Base-by-base conservation (phyloP, 1,139 yeast genomes). In the Sugiyamaella paludigena region DNA sequence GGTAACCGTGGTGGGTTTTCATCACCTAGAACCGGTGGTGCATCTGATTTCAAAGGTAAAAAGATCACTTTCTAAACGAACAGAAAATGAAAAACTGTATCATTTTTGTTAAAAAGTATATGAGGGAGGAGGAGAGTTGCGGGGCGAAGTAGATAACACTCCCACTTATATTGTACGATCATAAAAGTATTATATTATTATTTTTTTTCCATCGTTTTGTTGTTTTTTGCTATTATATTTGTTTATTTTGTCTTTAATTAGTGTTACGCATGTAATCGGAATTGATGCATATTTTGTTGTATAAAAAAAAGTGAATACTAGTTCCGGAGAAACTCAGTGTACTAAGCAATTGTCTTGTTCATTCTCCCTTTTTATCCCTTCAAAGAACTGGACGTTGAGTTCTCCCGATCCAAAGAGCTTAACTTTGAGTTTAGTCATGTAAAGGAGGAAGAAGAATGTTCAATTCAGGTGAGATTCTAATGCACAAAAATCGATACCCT, bases 21-120 rank as follows among this genome's bases (percentile, higher is more conserved):
- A 16, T 31, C 29, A 30, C 16, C 32, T 45, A 29, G 37, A 36
- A 34, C 49, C 13, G 41, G 47, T 37, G 48, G 57, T 32, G 56
- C 60, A 15, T 55, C 55, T 43, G 66, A 57, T 40, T 70, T 70
- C 64, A 57, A 61, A 56, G 72, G 72, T 47, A 66, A 59, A 58
- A 69, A 69, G 65, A 65, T 58, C 44, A 67, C 71, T 31, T 70
- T 70, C 37, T 42, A 42, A 42, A 28, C 28, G 29, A 29, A 38
- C n/a, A 16, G 39, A 16, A 13, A 37, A 24, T 27, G 40, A 37
- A 27, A 37, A 16, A 11, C 24, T 35, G 27, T 16, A 13, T 10
- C 15, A 16, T 4, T 16, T 16, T n/a, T n/a, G n/a, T n/a, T n/a
- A n/a, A n/a, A n/a, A 19, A 33, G 28, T 41, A 38, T 41, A 41